A percentile compares a stretch with the other conserved stretches of the same genome.
phyloP scores from a whole-genome alignment of 1,284 basidiomycete genomes.

The Leccinum ambiguum region DNA sequence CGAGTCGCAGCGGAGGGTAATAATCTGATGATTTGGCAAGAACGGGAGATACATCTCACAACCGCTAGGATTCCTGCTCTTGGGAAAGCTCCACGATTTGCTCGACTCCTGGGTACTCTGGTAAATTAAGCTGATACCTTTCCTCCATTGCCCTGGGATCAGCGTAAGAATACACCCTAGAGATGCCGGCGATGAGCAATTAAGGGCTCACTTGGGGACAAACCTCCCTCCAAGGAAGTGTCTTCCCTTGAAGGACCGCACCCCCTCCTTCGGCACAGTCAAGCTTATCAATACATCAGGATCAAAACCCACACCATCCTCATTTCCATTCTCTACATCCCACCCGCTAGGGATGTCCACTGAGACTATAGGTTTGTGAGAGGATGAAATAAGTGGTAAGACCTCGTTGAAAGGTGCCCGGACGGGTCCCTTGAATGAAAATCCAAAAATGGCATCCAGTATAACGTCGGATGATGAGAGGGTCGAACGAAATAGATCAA shows the following conservation, averaged over 20 bases:
- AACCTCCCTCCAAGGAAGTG: slow-evolving; percentile 88
- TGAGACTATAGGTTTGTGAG: slow-evolving; percentile 77
- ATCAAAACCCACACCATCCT: slow-evolving; percentile 53
- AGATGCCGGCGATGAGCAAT: neutral
- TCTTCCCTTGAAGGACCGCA: slow-evolving; percentile 68
- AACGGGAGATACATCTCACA: slow-evolving; percentile 10
- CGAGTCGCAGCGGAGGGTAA: neutral
- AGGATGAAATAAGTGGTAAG: slow-evolving; percentile 65
- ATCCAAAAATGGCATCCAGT: slow-evolving; percentile 96
- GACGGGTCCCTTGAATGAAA: slow-evolving; percentile 90
- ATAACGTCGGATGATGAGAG: slow-evolving; percentile 78
- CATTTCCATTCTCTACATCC: slow-evolving; percentile 83
- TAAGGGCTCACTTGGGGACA: slow-evolving; percentile 70
- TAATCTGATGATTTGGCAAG: neutral
- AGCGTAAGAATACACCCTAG: slow-evolving; percentile 6
- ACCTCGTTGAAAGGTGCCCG: slow-evolving; percentile 85
- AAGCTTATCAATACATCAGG: slow-evolving; percentile 87
- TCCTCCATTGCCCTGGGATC: slow-evolving; percentile 54
- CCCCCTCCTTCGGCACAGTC: slow-evolving; percentile 93
- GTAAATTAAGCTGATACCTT: slow-evolving; percentile 76
- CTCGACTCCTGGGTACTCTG: slow-evolving; percentile 70
- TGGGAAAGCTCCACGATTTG: slow-evolving; percentile 76
- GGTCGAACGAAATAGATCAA: slow-evolving; percentile 49
- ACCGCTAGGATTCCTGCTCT: slow-evolving; percentile 7
- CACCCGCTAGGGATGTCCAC: slow-evolving; percentile 97